Conservation (phyloP, 768 basidiomycete genomes). For the Leccinum sublutescens region DNA sequence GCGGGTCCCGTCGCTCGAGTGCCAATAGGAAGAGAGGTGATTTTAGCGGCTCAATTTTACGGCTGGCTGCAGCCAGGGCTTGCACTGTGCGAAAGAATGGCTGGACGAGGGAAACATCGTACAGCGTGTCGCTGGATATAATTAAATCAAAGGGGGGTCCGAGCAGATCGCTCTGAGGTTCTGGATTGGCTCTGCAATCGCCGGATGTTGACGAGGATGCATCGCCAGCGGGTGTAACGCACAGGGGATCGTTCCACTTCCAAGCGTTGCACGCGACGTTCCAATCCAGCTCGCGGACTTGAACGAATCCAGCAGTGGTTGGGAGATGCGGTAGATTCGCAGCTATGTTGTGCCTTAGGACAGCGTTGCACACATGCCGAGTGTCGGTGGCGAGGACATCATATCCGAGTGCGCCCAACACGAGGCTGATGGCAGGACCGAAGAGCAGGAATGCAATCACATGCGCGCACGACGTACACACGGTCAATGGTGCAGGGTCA, state of each 20-base stretch:
- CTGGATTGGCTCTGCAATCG: slow-evolving; percentile 14
- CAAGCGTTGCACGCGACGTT: slow-evolving; percentile 51
- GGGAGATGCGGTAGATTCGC: slow-evolving; percentile 40
- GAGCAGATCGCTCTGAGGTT: slow-evolving; percentile 22
- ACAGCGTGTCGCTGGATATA: slow-evolving; percentile 81
- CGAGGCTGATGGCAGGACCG: slow-evolving; percentile 44
- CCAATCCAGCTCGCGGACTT: slow-evolving; percentile 74
- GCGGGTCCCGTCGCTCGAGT: slow-evolving; percentile 76
- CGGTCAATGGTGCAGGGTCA: not conserved
- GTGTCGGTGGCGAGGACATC: slow-evolving; percentile 78
- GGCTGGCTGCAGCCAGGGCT: slow-evolving; percentile 39
- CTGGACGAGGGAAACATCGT: slow-evolving; percentile 53
- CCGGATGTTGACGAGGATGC: slow-evolving; percentile 9
- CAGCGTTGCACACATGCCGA: slow-evolving; percentile 55
- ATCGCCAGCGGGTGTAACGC: slow-evolving; percentile 35
- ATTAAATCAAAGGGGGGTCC: slow-evolving; percentile 72
- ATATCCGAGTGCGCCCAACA: slow-evolving; percentile 67
- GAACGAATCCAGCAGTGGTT: slow-evolving; percentile 43
- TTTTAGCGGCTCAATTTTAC: not conserved
- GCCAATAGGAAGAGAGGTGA: slow-evolving; percentile 41
- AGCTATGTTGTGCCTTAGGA: slow-evolving; percentile 61
- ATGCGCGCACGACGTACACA: slow-evolving; percentile 1
- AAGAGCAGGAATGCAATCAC: slow-evolving; percentile 1
- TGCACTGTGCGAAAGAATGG: slow-evolving; percentile 73
- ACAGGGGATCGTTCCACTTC: slow-evolving; percentile 46